Base-by-base conservation (phyloP, 768 basidiomycete genomes). In the Psilocybe cubensis region DNA sequence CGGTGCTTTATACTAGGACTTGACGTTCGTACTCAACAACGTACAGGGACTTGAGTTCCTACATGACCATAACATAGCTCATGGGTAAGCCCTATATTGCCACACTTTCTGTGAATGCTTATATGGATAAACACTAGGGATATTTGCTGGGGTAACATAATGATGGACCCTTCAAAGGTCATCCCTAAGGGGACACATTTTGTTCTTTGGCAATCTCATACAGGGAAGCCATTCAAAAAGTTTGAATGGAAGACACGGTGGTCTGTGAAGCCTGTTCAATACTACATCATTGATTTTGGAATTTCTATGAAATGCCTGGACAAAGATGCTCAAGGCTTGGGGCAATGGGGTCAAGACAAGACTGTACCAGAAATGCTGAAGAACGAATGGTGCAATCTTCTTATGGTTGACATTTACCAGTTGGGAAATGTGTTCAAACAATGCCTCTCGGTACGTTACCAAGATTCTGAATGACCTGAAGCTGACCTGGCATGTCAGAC, bases 251-350 rank as follows among this genome's bases (percentile, higher is more conserved):
- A 40, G 1, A 55, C 60, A 2, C 58, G 66, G 3, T 65, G 70
- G 59, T 52, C 60, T 3, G 63, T 67, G 3, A 40, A 62, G 3
- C 68, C 70, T 18, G 62, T 64, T 25, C 45, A 53, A 35, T 72
- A 72, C 40, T 70, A 66, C 31, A 60, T 70, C 51, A 72, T 71
- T 21, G 70, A 73, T 29, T 72, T 70, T 44, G 67, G 63, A 1
- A 28, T 69, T 7, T 67, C 67, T 1, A 2, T 17, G 8, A 35
- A 25, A 8, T 57, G 35, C 18, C 3, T 40, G 0, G 33, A 31
- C 4, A 56, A 56, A 14, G 43, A 56, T 20, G 54, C 41, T 4
- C 21, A 29, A 7, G 58, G 51, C 11, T 5, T 40, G 1, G 61
- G 65, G 1, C 10, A 53, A 1, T 49, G 43, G 38, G 68, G 67